Evolutionary conservation across 108 stramenopile species (phyloP), one percentile per base, ranked within the genome.

Genomic region (Fistulifera solaris): DNA sequence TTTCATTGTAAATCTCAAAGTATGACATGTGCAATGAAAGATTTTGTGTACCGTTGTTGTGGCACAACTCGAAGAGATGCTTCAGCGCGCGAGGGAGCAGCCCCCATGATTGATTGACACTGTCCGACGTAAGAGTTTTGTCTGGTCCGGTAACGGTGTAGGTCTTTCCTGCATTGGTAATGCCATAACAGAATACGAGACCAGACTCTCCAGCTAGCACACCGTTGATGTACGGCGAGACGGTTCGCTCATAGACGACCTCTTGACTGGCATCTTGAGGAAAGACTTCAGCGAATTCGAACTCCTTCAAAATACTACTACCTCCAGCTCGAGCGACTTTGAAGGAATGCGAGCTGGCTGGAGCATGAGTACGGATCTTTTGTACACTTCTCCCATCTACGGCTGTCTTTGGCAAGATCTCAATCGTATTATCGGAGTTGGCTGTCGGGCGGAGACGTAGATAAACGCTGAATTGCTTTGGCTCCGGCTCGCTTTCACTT

Each of bases 151-250:
- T 86, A 23, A 99, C 85, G 24, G 97, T 99, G 68, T 96, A 78
- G 0, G 97, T 96, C 70, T 98, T 99, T 6, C 98, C 98, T 1
- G 98, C 96, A 61, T 98, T 98, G 13, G 98, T 99, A 39, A 98
- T 91, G 6, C 98, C 98, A 53, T 98, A 95, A 8, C 95, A 87
- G 58, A 99, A 99, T 6, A 99, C 62, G 11, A 99, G 62, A 14
- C 83, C 87, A 10, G 86, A 88, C 43, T 78, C 67, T 24, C 71
- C 80, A 14, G 70, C 54, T 46, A 88, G 76, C n/a, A 93, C 47
- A 23, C 71, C 73, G 3, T 85, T 59, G 3, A 93, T 66, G 58
- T 89, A 65, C 11, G 87, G 87, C 22, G 77, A 69, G 4, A 81
- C 87, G 2, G 80, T 66, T 4, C 28, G 66, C 10, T 62, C 24